A percentile compares a stretch with the other conserved stretches of the same genome.
Conservation (phyloP, 2,329 filamentous ascomycete species). For the Zopfia rhizophila region DNA sequence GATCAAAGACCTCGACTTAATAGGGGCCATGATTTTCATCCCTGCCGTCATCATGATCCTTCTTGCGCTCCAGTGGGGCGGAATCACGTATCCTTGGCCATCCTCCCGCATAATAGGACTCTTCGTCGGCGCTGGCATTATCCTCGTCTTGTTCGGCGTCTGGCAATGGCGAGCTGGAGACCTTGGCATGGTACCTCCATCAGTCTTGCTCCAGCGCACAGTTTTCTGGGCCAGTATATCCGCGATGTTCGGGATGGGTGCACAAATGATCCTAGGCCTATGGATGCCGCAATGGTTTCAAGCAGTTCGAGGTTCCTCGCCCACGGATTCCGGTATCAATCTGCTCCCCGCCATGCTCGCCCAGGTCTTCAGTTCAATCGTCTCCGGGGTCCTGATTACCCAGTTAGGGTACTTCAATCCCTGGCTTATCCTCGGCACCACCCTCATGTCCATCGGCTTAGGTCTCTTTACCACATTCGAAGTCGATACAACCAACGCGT, state of each 20-base stretch:
- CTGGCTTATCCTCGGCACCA: slow-evolving; percentile 42
- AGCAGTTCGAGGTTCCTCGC: slow-evolving; percentile 23
- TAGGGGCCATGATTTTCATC: slow-evolving; percentile 56
- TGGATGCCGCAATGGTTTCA: slow-evolving; percentile 37
- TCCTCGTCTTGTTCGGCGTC: slow-evolving; percentile 51
- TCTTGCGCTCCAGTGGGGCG: slow-evolving; percentile 61
- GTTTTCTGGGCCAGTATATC: slow-evolving; percentile 40
- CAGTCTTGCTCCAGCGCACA: slow-evolving; percentile 50
- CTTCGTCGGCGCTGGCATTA: slow-evolving; percentile 57
- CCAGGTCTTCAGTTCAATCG: slow-evolving; percentile 48
- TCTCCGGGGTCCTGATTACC: slow-evolving; percentile 43
- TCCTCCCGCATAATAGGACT: slow-evolving; percentile 57
- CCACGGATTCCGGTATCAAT: slow-evolving; percentile 30
- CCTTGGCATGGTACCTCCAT: slow-evolving; percentile 52
- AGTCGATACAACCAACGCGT: slow-evolving; percentile 19
- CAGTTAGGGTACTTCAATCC: slow-evolving; percentile 47
- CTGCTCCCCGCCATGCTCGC: slow-evolving; percentile 46
- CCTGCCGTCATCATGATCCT: slow-evolving; percentile 55
- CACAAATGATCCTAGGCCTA: slow-evolving; percentile 44
- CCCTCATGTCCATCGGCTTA: slow-evolving; percentile 40
- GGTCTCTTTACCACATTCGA: slow-evolving; percentile 31
- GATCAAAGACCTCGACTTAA: slow-evolving; percentile 56
- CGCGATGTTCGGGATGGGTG: slow-evolving; percentile 47
- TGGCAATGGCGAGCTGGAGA: slow-evolving; percentile 36
- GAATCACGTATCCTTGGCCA: slow-evolving; percentile 55